Base-by-base conservation (phyloP, 495 filamentous ascomycete species). In the Penicillium odoratum region DNA sequence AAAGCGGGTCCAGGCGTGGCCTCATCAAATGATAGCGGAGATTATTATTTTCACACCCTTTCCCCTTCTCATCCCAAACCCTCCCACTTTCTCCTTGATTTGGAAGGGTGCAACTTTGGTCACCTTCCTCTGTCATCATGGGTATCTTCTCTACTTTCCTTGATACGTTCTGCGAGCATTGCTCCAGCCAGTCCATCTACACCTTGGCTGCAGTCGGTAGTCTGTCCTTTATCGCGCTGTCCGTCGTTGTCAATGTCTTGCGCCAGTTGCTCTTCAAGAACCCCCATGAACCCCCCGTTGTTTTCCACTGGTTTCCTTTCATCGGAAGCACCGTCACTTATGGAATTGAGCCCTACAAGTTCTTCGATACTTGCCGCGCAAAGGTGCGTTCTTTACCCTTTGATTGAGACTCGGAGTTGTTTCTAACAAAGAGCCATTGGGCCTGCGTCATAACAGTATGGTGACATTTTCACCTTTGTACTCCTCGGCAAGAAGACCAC, bases 231-330 rank as follows among this genome's bases (percentile, higher is more conserved):
- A 55, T 77, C 59, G 63, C 61, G n/a, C 33, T 78, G 21, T 70
- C 72, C 16, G 64, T 76, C 29, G 56, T 74, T 29, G 10, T 88
- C 69, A 93, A 93, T 64, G 85, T 93, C 50, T 58, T 90, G 53
- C 70, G 76, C 44, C 90, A 94, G 65, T 59, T 92, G 9, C 72
- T 93, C 33, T 85, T 88, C 74, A 86, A 82, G 69, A 88, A 87
- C 56, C 75, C 78, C 7, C 74, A 82, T 61, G 81, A 84, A 52
- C 84, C 84, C 15, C 84, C 84, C 1, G 56, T 87, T n/a, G 83
- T 87, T 36, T 86, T 86, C 71, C 83, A 87, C 68, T 85, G 78
- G 81, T 69, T 88, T 45, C 85, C 85, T 26, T 74, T 86, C 59
- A 69, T 88, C 49, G 85, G 85, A 49, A 85, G 78, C 62, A 86